These are phyloP conservation scores for Dioscorea zingiberensis DNA, from an alignment of 106 monocot genomes.

Conservation along the genomic window DNA sequence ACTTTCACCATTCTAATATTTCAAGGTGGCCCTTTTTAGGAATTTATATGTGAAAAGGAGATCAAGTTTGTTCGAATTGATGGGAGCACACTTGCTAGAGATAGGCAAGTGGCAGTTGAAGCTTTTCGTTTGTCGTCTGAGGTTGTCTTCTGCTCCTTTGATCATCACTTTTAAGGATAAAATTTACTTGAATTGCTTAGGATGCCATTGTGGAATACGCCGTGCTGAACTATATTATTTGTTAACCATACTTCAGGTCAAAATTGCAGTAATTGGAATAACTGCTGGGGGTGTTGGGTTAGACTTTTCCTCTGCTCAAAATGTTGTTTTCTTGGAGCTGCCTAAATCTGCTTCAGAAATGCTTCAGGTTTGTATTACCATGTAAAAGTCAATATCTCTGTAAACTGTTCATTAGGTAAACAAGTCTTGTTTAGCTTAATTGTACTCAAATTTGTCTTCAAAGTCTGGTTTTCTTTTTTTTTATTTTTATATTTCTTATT, in stretches of 20 bases:
- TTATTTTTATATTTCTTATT: too few species aligned
- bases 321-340: slow-evolving; percentile 92
- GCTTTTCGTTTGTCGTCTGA: slow-evolving; percentile 56
- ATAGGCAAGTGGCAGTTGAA: slow-evolving; percentile 79
- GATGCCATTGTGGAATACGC: too few species aligned
- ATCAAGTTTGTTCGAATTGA: slow-evolving; percentile 95
- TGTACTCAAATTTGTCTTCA: too few species aligned
- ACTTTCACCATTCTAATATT: not conserved
- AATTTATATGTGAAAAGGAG: slow-evolving; percentile 59
- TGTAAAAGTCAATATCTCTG: too few species aligned
- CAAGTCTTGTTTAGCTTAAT: too few species aligned
- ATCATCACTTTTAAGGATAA: too few species aligned
- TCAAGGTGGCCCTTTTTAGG: slow-evolving; percentile 29
- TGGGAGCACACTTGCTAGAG: slow-evolving; percentile 74
- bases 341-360: slow-evolving; percentile 92
- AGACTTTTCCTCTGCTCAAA: slow-evolving; percentile 84
- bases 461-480: too few species aligned
- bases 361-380: slow-evolving; percentile 57
- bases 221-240: not conserved
- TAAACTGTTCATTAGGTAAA: too few species aligned
- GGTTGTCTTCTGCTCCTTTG: slow-evolving; percentile 26
- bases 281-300: slow-evolving; percentile 96
- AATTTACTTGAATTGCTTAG: too few species aligned
- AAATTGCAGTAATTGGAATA: slow-evolving; percentile 92
- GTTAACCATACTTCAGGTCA: slow-evolving; percentile 45